phyloP scores from a whole-genome alignment of 2,329 filamentous ascomycete species.

The Diaporthe eres region DNA sequence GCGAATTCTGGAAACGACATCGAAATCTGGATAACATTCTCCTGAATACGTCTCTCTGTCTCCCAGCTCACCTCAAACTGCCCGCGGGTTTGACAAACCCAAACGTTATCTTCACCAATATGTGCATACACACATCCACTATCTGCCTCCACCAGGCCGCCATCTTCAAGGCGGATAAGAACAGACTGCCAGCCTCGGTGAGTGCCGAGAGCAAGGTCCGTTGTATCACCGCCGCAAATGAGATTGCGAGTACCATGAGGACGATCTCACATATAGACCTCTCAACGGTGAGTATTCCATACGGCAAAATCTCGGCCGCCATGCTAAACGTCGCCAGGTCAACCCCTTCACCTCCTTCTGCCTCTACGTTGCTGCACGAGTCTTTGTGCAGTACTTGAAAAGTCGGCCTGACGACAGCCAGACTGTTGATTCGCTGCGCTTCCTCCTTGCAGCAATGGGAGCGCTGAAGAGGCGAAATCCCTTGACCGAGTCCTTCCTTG shows the following conservation, averaged over 20 bases:
- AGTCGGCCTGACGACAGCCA: conserved; percentile 88
- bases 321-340: conserved; percentile 71
- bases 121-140: conserved; percentile 96
- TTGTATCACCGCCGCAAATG: conserved; percentile 92
- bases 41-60: conserved; percentile 85
- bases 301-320: background rate
- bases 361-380: conserved; percentile 93
- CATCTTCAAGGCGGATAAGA: conserved; percentile 96
- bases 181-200: conserved; percentile 81
- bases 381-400: conserved; percentile 97
- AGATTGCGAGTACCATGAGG: conserved; percentile 95
- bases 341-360: conserved; percentile 97
- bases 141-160: conserved; percentile 99
- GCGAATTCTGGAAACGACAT: conserved; percentile 96
- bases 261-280: conserved; percentile 94
- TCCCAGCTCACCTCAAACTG: conserved; percentile 86
- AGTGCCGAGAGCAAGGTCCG: conserved; percentile 92
- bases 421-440: conserved; percentile 85
- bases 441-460: conserved; percentile 91
- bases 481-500: conserved; percentile 92
- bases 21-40: conserved; percentile 90
- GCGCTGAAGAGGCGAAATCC: conserved; percentile 90
- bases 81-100: conserved; percentile 81
- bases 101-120: conserved; percentile 94
- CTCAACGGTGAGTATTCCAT: conserved; percentile 72